Evolutionary conservation across 2,329 filamentous ascomycete genomes (phyloP).

Genomic region (Colletotrichum shisoi): DNA sequence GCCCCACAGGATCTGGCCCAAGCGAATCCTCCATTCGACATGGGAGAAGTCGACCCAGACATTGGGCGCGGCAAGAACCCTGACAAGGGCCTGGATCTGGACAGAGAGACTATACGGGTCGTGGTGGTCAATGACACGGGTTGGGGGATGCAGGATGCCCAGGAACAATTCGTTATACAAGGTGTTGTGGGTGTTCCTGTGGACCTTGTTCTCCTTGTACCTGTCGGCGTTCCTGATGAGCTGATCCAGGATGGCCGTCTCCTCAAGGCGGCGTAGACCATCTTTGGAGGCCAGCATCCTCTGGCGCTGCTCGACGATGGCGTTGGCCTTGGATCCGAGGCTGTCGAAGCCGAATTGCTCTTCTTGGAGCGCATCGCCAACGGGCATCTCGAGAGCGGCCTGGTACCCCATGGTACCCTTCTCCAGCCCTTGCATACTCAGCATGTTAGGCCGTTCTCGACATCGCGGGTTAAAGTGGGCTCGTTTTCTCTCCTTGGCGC

Average conservation of each 20-base stretch:
- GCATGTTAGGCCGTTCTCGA: conserved; percentile 72
- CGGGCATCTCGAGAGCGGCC: conserved; percentile 70
- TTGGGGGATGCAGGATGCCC: conserved; percentile 65
- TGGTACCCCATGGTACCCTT: conserved; percentile 75
- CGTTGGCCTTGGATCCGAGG: conserved; percentile 62
- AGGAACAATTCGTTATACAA: conserved; percentile 70
- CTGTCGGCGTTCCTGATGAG: conserved; percentile 64
- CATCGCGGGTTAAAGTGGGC: conserved; percentile 68
- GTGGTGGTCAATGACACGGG: conserved; percentile 62
- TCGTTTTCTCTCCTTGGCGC: conserved; percentile 55
- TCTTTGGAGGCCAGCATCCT: conserved; percentile 63
- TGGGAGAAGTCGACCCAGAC: conserved; percentile 79
- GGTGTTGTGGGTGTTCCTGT: conserved; percentile 55
- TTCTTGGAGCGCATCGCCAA: conserved; percentile 70
- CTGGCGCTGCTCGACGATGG: conserved; percentile 66
- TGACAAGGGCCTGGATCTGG: conserved; percentile 73
- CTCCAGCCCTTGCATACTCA: conserved; percentile 75
- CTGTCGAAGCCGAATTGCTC: conserved; percentile 68
- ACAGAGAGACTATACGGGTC: conserved; percentile 71
- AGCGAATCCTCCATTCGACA: conserved; percentile 76
- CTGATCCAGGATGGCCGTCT: conserved; percentile 66
- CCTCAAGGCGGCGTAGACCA: conserved; percentile 64
- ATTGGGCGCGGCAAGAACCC: conserved; percentile 69
- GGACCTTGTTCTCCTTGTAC: conserved; percentile 62
- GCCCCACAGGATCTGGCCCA: conserved; percentile 77